These are phyloP conservation scores for Lenwebbia sp. DNA, from an alignment of 345 rosid species.

Conservation along the genomic window DNA sequence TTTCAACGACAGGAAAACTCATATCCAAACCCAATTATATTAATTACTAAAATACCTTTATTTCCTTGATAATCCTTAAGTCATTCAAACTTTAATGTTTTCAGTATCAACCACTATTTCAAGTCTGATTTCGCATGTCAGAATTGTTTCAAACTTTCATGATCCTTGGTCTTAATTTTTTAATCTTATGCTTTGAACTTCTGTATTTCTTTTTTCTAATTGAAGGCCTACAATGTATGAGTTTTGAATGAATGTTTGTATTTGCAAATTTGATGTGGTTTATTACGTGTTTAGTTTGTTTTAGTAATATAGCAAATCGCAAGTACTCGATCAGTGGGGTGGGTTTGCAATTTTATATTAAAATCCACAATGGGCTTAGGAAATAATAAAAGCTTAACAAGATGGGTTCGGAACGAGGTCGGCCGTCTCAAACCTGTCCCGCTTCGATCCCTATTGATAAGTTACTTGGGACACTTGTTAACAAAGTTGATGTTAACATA, in stretches of 20 bases:
- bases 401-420: not conserved
- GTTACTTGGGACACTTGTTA: not conserved
- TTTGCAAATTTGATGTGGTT: not conserved
- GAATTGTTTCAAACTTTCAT: not conserved
- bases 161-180: not conserved
- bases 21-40: not conserved
- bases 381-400: not conserved
- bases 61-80: not conserved
- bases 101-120: not conserved
- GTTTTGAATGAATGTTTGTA: not conserved
- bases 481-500: not conserved
- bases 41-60: not conserved
- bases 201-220: not conserved
- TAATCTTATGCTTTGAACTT: not conserved
- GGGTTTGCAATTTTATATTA: not conserved
- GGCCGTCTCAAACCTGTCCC: not conserved
- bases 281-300: not conserved
- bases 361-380: not conserved
- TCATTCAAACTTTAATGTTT: not conserved
- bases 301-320: not conserved
- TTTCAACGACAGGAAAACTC: not conserved
- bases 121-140: not conserved
- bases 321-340: not conserved
- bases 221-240: not conserved
- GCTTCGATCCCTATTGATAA: not conserved